These are phyloP conservation scores for Pleurotus salmoneostramineus DNA, from an alignment of 768 basidiomycete genomes.

Conservation along the genomic window DNA sequence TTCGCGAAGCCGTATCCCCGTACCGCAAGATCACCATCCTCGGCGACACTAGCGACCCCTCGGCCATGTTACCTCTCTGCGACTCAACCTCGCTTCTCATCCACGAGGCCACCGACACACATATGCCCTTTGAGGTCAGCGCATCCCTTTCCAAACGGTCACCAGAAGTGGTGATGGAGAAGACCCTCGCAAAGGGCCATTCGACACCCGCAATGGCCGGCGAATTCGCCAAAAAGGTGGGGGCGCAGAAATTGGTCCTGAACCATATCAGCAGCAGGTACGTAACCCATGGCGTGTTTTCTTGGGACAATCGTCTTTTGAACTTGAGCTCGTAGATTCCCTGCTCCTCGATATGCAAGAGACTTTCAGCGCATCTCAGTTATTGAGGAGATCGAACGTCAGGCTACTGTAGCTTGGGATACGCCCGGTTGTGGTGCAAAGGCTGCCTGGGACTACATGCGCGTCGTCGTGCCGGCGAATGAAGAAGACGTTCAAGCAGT, in stretches of 20 bases:
- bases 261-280: conserved; percentile 79
- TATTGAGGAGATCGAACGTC: conserved; percentile 56
- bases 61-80: conserved; percentile 55
- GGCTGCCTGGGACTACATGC: conserved; percentile 59
- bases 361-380: conserved; percentile 37
- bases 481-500: not conserved
- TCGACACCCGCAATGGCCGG: conserved; percentile 81
- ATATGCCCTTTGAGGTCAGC: conserved; percentile 56
- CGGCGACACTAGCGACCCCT: conserved; percentile 73
- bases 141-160: conserved; percentile 37
- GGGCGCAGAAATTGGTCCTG: conserved; percentile 59
- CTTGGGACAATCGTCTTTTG: not conserved
- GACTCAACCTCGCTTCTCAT: conserved; percentile 54
- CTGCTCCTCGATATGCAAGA: conserved; percentile 37
- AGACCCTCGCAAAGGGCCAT: conserved; percentile 66
- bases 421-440: conserved; percentile 33
- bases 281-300: conserved; percentile 12
- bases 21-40: conserved; percentile 68
- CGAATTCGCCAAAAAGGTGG: conserved; percentile 57
- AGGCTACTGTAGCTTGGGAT: conserved; percentile 61
- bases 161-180: conserved; percentile 37
- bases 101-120: conserved; percentile 84
- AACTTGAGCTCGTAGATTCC: conserved; percentile 36
- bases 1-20: conserved; percentile 49
- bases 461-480: conserved; percentile 32